Percentiles rank a stretch among this genome's conserved stretches.
Evolutionary conservation across 805 yeast genomes (phyloP).

Genomic region (Candida qinlingensis): DNA sequence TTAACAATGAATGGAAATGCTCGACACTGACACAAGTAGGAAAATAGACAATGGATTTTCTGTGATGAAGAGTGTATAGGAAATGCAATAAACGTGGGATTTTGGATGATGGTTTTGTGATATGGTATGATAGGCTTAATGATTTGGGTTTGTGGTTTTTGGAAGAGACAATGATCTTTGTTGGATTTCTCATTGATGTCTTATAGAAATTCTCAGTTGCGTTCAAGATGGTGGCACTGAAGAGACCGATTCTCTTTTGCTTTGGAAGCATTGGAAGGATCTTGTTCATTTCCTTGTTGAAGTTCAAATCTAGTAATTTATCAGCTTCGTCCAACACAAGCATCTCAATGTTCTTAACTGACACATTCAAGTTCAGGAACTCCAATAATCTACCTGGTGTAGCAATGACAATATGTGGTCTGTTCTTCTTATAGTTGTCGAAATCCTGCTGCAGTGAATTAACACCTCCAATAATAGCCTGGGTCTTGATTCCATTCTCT

Average conservation of each 20-base stretch:
- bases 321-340: constrained; percentile 92
- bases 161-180: constrained; percentile 72
- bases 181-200: constrained; percentile 92
- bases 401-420: constrained; percentile 77
- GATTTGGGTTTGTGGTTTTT: constrained; percentile 52
- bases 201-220: constrained; percentile 76
- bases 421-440: constrained; percentile 42
- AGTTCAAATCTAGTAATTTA: constrained; percentile 72
- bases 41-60: constrained; percentile 83
- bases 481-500: constrained; percentile 43
- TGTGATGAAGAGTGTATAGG: constrained; percentile 49
- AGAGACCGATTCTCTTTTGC: constrained; percentile 89
- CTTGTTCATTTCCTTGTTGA: constrained; percentile 59
- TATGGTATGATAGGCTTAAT: constrained; percentile 55
- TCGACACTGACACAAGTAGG: constrained; percentile 88
- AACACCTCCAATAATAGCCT: constrained; percentile 60
- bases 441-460: constrained; percentile 67
- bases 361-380: constrained; percentile 52
- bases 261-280: constrained; percentile 73
- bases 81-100: constrained; percentile 52
- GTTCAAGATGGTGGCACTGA: constrained; percentile 86
- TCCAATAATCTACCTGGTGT: constrained; percentile 91
- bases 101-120: constrained; percentile 56
- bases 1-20: constrained; percentile 58
- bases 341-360: constrained; percentile 60